Base-by-base conservation (phyloP, 1,139 yeast species). In the Tardiomyces blankii region DNA sequence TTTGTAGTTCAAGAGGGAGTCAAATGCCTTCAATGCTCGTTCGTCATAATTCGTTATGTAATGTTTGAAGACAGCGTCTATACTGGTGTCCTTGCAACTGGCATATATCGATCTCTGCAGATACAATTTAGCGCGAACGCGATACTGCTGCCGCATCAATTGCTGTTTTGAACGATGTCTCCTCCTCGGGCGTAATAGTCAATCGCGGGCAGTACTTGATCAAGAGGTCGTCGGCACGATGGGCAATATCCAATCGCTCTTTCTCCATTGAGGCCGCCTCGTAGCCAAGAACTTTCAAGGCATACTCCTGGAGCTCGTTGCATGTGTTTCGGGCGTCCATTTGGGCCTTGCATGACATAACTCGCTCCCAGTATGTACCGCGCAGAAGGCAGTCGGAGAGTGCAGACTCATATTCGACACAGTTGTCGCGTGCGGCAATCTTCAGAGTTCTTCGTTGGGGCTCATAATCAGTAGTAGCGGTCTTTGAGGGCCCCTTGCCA, bases 151-250 rank as follows among this genome's bases (percentile, higher is more conserved):
- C 4, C 5, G 40, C 52, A 19, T 49, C 47, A 23, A 52, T 47
- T 42, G 57, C 52, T 38, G 45, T 49, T 39, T 49, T 43, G 50
- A 52, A 51, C 9, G 19, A n/a, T 14, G 40, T 46, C 13, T 23
- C 52, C 42, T 49, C 50, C 11, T 46, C 53, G 7, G 56, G 56
- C 2, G 63, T 51, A 23, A 62, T 55, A 1, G 48, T 44, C 13
- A 61, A 58, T 2, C 53, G 54, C 1, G 65, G 65, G 16, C 55
- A 57, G 38, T 59, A 52, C 28, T 53, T 46, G 21, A 60, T 54
- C 48, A 61, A 62, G 38, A 68, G 44, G 42, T 64, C 67, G 47
- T 68, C 72, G 11, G 68, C 63, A 16, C 45, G 48, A 32, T 52
- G 57, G 40, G 62, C 58, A 19, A 69, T 61, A 5, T 54, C 46